Evolutionary conservation across 805 yeast genomes (phyloP), one percentile per base, ranked within the genome.

Genomic region (Candida boidinii): DNA sequence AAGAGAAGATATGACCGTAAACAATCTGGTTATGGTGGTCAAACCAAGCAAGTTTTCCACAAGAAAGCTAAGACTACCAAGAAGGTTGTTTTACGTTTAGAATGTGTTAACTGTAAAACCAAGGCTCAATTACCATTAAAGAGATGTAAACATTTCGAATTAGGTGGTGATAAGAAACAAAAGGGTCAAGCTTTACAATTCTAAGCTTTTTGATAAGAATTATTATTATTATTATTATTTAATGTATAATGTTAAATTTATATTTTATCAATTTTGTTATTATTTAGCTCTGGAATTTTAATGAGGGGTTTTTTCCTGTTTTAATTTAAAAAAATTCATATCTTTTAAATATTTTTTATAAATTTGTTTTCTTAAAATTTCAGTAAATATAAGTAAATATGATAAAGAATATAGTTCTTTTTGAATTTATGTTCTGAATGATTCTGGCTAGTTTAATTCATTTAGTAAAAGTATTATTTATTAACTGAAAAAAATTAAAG

Each of bases 1-100:
- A 92, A 94, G 90, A 87, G 99, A 80, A 88, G 99, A 79, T 92
- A 92, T 78, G 98, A 92, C 90, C 95, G 99, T 76, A 92, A 92
- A 75, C 98, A 92, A 78, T 67, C 83, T 61, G 98, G 98, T 87
- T 92, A 79, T 76, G 99, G 99, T 85, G 99, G 99, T 85, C 99
- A 92, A 78, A 92, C 98, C 74, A 92, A 87, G 79, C 98, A 80
- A 66, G 82, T 92, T 74, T 92, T 92, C 96, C 97, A 87, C 84
- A 92, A 92, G 85, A 92, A 92, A 74, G 98, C 98, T 61, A 92
- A 92, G 87, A 92, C 97, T 58, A 92, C 98, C 79, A 92, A 92
- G 87, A 92, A 92, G 84, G 95, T 92, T 68, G 98, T 92, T 53
- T 82, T 92, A 66, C 90, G 96, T 78, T 81, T 92, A 65, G 98